Evolutionary conservation across 129 eudicot genomes (phyloP), one percentile per base, ranked within the genome.

Genomic region (Dittrichia graveolens): DNA sequence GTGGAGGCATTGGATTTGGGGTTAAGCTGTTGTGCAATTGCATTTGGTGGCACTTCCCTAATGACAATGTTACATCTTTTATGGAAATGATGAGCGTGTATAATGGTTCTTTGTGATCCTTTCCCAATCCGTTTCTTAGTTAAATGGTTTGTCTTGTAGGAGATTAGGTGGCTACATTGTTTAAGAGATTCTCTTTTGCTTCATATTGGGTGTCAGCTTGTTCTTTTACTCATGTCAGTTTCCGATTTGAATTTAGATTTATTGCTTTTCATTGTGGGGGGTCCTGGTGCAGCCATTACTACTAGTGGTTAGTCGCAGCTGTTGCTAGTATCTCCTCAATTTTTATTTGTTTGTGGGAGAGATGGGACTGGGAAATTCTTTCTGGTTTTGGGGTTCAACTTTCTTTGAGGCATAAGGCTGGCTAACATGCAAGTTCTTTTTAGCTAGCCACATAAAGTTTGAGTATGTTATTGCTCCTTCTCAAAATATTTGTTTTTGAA

Each of bases 131-230:
- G 16, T 37, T 12, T 37, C 65, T 12, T 6, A 60, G 49, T 19
- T 9, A n/a, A 24, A 42, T 48, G 46, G 24, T 38, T 49, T 35
- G 47, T 53, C 65, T 75, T 54, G 39, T 47, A 5, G 71, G 58
- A 19, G 31, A 45, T 39, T 62, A 39, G 38, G 48, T 73, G 38
- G 13, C 35, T 48, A 41, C n/a, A 8, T 7, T 65, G 73, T 42
- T 65, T 31, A 35, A 2, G 80, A 34, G 50, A 66, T 41, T 35
- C 31, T 65, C 6, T 34, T 40, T 66, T 75, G 60, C 67, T 45
- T 35, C 42, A 13, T 8, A 41, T 19, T 65, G 65, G 18, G 47
- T 53, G 65, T 42, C 12, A 3, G 16, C 9, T 19, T 19, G 39
- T 39, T 42, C 3, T 53, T 43, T 64, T 61, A 44, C 15, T 40